phyloP scores from a whole-genome alignment of 1,139 yeast genomes.

The Yamadazyma atlantica region DNA sequence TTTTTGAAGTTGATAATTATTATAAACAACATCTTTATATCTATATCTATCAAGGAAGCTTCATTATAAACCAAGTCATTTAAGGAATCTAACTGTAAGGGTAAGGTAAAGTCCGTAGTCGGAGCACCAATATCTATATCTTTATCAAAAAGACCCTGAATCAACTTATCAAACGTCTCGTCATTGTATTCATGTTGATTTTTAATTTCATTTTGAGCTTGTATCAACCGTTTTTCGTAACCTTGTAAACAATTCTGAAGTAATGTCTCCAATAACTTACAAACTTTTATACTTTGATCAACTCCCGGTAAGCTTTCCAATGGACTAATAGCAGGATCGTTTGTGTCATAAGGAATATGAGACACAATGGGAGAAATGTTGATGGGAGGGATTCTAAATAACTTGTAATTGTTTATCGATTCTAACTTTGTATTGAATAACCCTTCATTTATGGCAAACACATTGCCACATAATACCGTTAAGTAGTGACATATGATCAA shows the following conservation, averaged over 20 bases:
- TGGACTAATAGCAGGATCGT: conserved; percentile 30
- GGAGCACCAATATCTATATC: conserved; percentile 2
- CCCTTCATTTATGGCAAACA: conserved; percentile 51
- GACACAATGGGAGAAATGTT: conserved; percentile 36
- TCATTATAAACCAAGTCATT: conserved; percentile 20
- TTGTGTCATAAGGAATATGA: conserved; percentile 43
- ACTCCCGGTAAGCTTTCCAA: conserved; percentile 31
- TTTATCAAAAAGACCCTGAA: background rate
- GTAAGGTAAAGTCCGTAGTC: background rate
- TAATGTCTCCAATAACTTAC: conserved; percentile 36
- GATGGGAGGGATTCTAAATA: conserved; percentile 31
- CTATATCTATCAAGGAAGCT: conserved; percentile 44
- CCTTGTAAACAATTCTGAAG: conserved; percentile 44
- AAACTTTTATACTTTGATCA: conserved; percentile 31
- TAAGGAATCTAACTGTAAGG: conserved; percentile 15
- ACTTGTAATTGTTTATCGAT: conserved; percentile 39
- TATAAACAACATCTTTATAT: conserved; percentile 33
- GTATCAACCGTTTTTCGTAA: conserved; percentile 46
- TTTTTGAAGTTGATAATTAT: conserved; percentile 22
- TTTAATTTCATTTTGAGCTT: conserved; percentile 35
- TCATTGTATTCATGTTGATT: conserved; percentile 1
- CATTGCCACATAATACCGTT: conserved; percentile 40
- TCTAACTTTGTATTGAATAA: conserved; percentile 44
- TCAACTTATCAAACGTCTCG: background rate
- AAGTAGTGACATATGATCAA: conserved; percentile 34